Evolutionary conservation across 345 rosid genomes (phyloP).

Genomic region (Salix udensis): DNA sequence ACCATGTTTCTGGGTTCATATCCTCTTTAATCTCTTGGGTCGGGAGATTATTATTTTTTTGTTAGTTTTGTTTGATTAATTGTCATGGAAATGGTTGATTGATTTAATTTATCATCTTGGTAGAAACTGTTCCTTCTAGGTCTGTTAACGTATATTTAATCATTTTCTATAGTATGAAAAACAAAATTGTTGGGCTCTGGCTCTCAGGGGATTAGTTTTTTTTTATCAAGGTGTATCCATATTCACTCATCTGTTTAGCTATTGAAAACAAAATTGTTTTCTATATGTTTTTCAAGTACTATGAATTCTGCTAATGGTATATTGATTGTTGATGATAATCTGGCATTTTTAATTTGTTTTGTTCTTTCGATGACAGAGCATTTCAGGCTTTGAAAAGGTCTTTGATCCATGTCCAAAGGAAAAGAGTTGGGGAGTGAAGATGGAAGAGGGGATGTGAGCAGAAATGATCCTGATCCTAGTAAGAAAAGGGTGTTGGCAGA

Average conservation of each 20-base stretch:
- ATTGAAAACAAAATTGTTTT: background rate
- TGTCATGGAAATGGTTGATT: background rate
- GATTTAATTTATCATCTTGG: background rate
- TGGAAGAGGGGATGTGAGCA: slow-evolving; percentile 16
- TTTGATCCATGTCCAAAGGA: slow-evolving; percentile 35
- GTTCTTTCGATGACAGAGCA: slow-evolving; percentile 2
- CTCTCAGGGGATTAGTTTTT: background rate
- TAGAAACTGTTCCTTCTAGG: background rate
- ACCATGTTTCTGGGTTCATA: background rate
- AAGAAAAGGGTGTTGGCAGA: slow-evolving; percentile 26
- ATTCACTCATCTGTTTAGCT: background rate
- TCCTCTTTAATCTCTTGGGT: background rate
- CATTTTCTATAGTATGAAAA: background rate
- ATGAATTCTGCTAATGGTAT: background rate
- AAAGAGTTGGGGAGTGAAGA: slow-evolving; percentile 37
- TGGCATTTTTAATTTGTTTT: background rate
- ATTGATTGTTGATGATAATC: slow-evolving; percentile 4
- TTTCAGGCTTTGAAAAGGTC: background rate
- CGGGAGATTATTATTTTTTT: background rate
- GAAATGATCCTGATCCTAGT: background rate
- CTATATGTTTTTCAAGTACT: background rate
- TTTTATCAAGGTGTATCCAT: background rate
- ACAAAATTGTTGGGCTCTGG: background rate
- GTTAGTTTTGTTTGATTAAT: background rate
- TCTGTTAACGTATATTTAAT: background rate